phyloP scores from a whole-genome alignment of 371 early-diverging fungal species.

The Basidiobolus heterosporus region DNA sequence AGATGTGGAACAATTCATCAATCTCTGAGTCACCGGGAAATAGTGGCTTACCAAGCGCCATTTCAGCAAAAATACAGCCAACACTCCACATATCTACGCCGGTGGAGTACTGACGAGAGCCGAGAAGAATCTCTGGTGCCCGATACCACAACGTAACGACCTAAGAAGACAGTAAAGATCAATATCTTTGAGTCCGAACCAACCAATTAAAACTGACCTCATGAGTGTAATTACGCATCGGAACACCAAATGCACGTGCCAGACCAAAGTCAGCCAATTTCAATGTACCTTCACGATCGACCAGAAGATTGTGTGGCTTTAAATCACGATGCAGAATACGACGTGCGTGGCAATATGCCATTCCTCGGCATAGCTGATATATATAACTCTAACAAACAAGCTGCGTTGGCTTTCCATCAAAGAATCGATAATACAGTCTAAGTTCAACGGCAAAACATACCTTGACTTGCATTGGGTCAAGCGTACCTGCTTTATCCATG shows the following conservation, averaged over 20 bases:
- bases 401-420: constrained; percentile 45
- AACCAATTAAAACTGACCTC: constrained; percentile 21
- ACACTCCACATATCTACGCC: constrained; percentile 97
- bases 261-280: constrained; percentile 96
- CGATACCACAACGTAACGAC: constrained; percentile 98
- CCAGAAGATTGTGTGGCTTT: constrained; percentile 85
- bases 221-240: constrained; percentile 83
- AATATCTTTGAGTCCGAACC: constrained; percentile 33
- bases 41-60: constrained; percentile 66
- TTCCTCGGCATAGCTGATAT: constrained; percentile 68
- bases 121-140: constrained; percentile 91
- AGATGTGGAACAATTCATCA: constrained; percentile 89
- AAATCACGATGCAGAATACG: constrained; percentile 85
- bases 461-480: not conserved
- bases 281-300: constrained; percentile 70
- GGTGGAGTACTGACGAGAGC: constrained; percentile 74
- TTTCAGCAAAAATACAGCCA: constrained; percentile 95
- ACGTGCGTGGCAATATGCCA: constrained; percentile 71
- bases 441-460: not conserved
- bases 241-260: constrained; percentile 79
- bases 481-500: constrained; percentile 39
- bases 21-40: constrained; percentile 95
- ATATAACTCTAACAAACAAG: constrained; percentile 58
- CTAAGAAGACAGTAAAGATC: constrained; percentile 48
- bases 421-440: constrained; percentile 69